phyloP scores from a whole-genome alignment of 2,329 filamentous ascomycete genomes.

The Apiospora arundinis region DNA sequence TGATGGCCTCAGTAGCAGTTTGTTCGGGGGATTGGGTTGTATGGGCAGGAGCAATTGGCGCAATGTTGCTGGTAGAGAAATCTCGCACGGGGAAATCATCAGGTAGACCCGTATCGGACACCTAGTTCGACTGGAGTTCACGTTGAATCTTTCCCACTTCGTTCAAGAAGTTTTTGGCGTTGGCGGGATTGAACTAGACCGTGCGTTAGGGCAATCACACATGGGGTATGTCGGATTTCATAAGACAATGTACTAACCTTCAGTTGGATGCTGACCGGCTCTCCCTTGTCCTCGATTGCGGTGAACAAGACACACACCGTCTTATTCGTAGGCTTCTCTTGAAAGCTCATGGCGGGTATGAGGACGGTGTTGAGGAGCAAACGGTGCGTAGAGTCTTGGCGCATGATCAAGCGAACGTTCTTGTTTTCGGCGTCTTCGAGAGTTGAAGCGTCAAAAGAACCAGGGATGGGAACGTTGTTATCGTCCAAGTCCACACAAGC shows the following conservation, averaged over 20 bases:
- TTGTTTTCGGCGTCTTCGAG: constrained; percentile 57
- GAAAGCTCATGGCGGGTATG: constrained; percentile 79
- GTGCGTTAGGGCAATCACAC: neutral
- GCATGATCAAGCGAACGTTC: constrained; percentile 81
- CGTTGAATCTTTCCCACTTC: constrained; percentile 57
- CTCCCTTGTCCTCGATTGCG: constrained; percentile 63
- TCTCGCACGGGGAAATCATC: neutral
- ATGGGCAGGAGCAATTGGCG: neutral
- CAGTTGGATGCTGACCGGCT: constrained; percentile 65
- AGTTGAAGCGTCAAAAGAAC: constrained; percentile 61
- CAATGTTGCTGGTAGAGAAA: neutral
- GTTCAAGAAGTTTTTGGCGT: constrained; percentile 58
- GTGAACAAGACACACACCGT: constrained; percentile 72
- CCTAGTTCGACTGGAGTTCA: constrained; percentile 51
- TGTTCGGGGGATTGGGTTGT: neutral
- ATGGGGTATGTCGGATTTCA: neutral
- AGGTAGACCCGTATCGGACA: constrained; percentile 11
- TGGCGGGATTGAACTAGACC: constrained; percentile 58
- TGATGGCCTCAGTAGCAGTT: neutral
- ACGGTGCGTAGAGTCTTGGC: constrained; percentile 86
- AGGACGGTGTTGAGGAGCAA: constrained; percentile 87
- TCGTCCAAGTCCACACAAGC: constrained; percentile 59
- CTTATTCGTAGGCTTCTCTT: constrained; percentile 76
- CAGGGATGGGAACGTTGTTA: constrained; percentile 53
- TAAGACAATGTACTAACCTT: constrained; percentile 53